Evolutionary conservation across 495 filamentous ascomycete genomes (phyloP), one percentile per base, ranked within the genome.

Genomic region (Amorphotheca resinae): DNA sequence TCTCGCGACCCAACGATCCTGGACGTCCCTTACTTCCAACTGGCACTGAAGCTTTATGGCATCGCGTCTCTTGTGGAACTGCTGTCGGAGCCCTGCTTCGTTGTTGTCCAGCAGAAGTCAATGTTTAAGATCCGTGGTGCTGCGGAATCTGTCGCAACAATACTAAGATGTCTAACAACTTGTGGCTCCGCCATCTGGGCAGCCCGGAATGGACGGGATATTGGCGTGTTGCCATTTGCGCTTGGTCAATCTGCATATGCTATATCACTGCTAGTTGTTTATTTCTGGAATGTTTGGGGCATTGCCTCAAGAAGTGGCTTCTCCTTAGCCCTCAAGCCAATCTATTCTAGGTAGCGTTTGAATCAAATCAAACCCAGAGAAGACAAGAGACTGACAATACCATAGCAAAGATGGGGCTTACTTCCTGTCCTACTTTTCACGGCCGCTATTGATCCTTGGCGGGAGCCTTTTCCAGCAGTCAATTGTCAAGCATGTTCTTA

Each of bases 221-320:
- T 82, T 9, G 89, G 91, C 3, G 77, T 86, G 4, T 58, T 98
- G 25, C 87, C 89, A 1, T 98, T 96, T 60, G 93, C 88, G 0
- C 53, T 87, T 17, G 93, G 93, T 9, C 84, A 96, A 61, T 52
- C 86, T n/a, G 69, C 63, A 31, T 93, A 94, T 62, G 78, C 85
- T 2, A 26, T 72, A 7, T 64, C 72, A 2, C 62, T 96, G 12
- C 61, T 86, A 1, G 58, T 61, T 26, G 74, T 87, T 8, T 96
- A 95, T 53, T 57, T 59, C 26, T 63, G 63, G 54, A 62, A 64
- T 9, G 67, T 79, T 14, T 43, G 57, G 9, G 39, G 49, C 20
- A 58, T 72, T 9, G 59, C 74, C 11, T 44, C 50, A 15, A 15
- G 53, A 22, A 68, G 68, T 31, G 64, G 59, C 0, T 85, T 85